phyloP scores from a whole-genome alignment of 306 rosid genomes.

The Citrullus amarus region DNA sequence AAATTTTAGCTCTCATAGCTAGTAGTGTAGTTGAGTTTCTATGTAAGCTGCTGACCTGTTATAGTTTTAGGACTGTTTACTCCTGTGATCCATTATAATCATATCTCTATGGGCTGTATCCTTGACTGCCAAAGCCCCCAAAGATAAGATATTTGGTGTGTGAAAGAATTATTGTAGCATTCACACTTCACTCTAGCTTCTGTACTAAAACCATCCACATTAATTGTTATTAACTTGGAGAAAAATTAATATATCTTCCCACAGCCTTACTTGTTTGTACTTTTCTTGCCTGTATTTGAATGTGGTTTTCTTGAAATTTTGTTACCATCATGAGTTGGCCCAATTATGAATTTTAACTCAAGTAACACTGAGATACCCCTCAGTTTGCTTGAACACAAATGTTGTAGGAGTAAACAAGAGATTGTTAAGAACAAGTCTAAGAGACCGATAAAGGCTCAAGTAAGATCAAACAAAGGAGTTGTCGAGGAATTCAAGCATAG shows the following conservation, averaged over 20 bases:
- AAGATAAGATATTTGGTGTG: conserved; percentile 5
- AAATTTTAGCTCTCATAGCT: conserved; percentile 6
- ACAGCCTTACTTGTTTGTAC: neutral
- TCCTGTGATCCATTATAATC: conserved; percentile 4
- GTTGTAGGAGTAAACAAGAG: neutral
- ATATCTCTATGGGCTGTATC: neutral
- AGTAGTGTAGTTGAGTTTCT: neutral
- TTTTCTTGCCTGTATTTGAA: neutral
- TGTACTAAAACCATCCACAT: conserved; percentile 9
- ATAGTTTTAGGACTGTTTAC: conserved; percentile 7
- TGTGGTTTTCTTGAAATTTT: neutral
- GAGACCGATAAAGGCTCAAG: neutral
- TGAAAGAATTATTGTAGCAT: conserved; percentile 3
- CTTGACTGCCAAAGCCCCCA: neutral
- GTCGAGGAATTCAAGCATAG: too few relatives aligned
- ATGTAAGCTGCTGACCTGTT: conserved; percentile 4
- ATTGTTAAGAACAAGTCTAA: neutral
- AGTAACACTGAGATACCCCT: neutral
- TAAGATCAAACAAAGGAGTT: neutral
- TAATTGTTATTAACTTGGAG: conserved; percentile 1
- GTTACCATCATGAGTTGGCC: neutral
- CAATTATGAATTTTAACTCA: neutral
- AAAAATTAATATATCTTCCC: neutral
- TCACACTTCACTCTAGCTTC: conserved; percentile 3
- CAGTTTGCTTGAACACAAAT: neutral